phyloP scores from a whole-genome alignment of 1,284 basidiomycete genomes.

The Ustilago loliicola region DNA sequence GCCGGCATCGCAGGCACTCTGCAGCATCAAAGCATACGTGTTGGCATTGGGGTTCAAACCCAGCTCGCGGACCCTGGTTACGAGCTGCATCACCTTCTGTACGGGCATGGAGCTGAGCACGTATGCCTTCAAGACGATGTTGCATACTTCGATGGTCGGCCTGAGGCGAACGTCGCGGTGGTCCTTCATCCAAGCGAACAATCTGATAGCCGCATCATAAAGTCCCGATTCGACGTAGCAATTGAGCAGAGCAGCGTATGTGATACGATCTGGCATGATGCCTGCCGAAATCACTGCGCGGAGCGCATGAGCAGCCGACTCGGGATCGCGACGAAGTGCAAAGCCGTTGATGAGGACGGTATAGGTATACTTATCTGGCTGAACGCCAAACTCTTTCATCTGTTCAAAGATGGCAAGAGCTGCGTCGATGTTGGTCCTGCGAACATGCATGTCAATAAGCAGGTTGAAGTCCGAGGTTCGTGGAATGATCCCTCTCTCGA shows the following conservation, averaged over 20 bases:
- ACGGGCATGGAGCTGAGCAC: conserved; percentile 85
- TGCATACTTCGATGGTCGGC: conserved; percentile 54
- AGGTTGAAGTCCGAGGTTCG: conserved; percentile 34
- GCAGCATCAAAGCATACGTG: conserved; percentile 84
- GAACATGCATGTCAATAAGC: conserved; percentile 44
- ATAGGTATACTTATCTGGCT: conserved; percentile 75
- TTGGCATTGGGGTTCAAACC: conserved; percentile 76
- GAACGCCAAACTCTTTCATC: conserved; percentile 75
- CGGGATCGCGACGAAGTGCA: conserved; percentile 77
- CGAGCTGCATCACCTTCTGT: conserved; percentile 77
- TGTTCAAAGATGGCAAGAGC: conserved; percentile 77
- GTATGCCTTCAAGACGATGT: conserved; percentile 87
- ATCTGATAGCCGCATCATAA: conserved; percentile 81
- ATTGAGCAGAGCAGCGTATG: conserved; percentile 79
- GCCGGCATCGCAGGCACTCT: conserved; percentile 84
- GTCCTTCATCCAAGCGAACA: conserved; percentile 78
- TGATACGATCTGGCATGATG: conserved; percentile 61
- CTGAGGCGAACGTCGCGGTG: conserved; percentile 41
- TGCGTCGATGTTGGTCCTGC: conserved; percentile 61
- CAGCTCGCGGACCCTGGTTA: conserved; percentile 75
- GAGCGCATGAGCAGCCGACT: conserved; percentile 79
- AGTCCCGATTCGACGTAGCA: conserved; percentile 84
- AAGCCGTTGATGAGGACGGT: conserved; percentile 78
- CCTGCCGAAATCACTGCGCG: conserved; percentile 73
- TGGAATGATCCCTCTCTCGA: conserved; percentile 25